Evolutionary conservation across 1,284 basidiomycete species (phyloP).

Genomic region (Pisolithus thermaeus): DNA sequence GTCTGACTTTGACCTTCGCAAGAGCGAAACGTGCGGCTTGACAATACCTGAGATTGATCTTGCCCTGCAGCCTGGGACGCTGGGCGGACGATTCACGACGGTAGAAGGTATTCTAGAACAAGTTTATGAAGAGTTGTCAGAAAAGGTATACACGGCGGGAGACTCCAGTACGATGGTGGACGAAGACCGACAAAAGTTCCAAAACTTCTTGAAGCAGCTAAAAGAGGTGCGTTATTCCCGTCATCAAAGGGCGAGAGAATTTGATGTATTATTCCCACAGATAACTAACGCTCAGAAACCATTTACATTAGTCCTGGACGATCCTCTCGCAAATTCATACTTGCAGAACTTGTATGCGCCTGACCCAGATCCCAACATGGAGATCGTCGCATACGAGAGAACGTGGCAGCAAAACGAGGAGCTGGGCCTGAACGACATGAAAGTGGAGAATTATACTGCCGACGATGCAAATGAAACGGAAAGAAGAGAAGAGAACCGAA

Average conservation of each 20-base stretch:
- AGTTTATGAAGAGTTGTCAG: conserved; percentile 91
- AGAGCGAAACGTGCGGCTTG: conserved; percentile 92
- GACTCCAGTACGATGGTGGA: conserved; percentile 47
- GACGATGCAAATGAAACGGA: conserved; percentile 10
- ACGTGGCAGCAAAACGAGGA: conserved; percentile 93
- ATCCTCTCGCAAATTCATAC: conserved; percentile 96
- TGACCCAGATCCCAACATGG: conserved; percentile 90
- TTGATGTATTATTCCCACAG: conserved; percentile 29
- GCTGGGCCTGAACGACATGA: conserved; percentile 95
- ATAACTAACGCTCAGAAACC: conserved; percentile 71
- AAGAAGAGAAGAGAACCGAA: conserved; percentile 2
- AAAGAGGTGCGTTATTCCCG: conserved; percentile 54
- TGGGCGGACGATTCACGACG: conserved; percentile 97
- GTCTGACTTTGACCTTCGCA: not conserved
- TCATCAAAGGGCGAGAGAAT: not conserved
- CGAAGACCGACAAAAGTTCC: conserved; percentile 56
- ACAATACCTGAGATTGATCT: conserved; percentile 95
- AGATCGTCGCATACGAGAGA: conserved; percentile 77
- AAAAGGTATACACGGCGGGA: conserved; percentile 81
- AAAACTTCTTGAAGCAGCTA: conserved; percentile 74
- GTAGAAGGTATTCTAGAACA: conserved; percentile 94
- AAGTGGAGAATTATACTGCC: conserved; percentile 78
- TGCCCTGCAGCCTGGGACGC: conserved; percentile 85
- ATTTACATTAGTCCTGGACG: conserved; percentile 93
- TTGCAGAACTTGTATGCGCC: conserved; percentile 94